These are phyloP conservation scores for Skeletonema potamos DNA, from an alignment of 108 stramenopile species.

Conservation along the genomic window DNA sequence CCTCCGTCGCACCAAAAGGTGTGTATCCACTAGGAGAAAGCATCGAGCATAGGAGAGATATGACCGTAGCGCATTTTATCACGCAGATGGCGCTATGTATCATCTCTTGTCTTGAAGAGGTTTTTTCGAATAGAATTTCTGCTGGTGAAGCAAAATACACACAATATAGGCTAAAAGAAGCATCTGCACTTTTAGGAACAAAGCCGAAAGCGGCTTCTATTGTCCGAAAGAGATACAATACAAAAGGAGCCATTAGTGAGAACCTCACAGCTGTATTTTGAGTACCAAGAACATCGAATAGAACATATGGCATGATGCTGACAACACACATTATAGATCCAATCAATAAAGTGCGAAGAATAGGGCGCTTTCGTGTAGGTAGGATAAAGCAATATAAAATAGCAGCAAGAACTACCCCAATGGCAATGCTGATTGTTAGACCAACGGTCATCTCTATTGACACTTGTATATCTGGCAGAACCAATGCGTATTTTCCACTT, in stretches of 20 bases:
- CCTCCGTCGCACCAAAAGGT: slow-evolving; percentile 28
- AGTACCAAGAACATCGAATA: slow-evolving; percentile 2
- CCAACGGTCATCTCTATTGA: neutral
- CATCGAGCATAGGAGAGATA: slow-evolving; percentile 9
- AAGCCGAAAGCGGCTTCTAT: slow-evolving; percentile 26
- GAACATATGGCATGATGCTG: slow-evolving; percentile 9
- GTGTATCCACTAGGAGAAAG: slow-evolving; percentile 22
- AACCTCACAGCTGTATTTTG: slow-evolving; percentile 35
- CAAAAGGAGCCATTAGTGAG: slow-evolving; percentile 21
- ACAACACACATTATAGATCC: slow-evolving; percentile 8
- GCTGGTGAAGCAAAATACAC: slow-evolving; percentile 21
- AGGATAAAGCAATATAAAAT: slow-evolving; percentile 11
- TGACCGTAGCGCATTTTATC: neutral
- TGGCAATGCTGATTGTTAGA: neutral
- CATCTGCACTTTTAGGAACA: slow-evolving; percentile 10
- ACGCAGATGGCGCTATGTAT: neutral
- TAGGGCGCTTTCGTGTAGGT: neutral
- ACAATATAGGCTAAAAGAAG: slow-evolving; percentile 6
- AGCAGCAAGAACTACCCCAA: slow-evolving; percentile 14
- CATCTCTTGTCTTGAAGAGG: neutral
- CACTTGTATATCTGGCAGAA: slow-evolving; percentile 8
- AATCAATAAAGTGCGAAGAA: slow-evolving; percentile 1
- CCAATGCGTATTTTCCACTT: slow-evolving; percentile 12
- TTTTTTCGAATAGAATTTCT: slow-evolving; percentile 19
- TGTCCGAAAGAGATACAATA: slow-evolving; percentile 24